phyloP scores from a whole-genome alignment of 2,329 filamentous ascomycete species.

The Penicillium sp. region DNA sequence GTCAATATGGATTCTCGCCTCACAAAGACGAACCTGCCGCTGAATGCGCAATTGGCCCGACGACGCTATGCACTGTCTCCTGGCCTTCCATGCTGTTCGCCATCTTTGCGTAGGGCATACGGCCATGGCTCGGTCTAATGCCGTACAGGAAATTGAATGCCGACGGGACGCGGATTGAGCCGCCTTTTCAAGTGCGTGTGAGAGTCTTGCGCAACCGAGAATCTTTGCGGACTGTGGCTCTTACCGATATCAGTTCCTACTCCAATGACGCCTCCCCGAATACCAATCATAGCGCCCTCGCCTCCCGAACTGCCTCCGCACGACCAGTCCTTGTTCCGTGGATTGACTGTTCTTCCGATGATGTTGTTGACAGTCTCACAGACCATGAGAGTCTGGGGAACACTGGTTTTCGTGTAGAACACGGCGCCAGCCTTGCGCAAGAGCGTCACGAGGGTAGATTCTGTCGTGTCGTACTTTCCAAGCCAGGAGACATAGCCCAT shows the following conservation, averaged over 20 bases:
- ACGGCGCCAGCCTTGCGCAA: constrained; percentile 52
- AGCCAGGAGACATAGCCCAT: constrained; percentile 22
- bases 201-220: no score
- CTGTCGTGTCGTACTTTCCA: constrained; percentile 16
- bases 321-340: constrained; percentile 61
- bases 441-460: constrained; percentile 29
- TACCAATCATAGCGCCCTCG: constrained; percentile 60
- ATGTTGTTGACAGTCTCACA: constrained; percentile 65
- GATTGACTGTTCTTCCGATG: constrained; percentile 62
- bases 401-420: constrained; percentile 58
- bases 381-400: constrained; percentile 66
- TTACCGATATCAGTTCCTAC: constrained; percentile 61
- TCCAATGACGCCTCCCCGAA: constrained; percentile 57
- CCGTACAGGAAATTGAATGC: constrained; percentile 44
- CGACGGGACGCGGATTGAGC: constrained; percentile 44
- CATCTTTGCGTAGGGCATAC: constrained; percentile 35
- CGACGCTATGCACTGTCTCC: constrained; percentile 34
- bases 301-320: constrained; percentile 66
- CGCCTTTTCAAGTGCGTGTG: constrained; percentile 32
- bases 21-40: no score
- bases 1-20: no score
- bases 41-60: constrained; percentile 35
- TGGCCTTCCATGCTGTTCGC: constrained; percentile 39
- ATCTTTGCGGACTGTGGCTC: no score
- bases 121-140: constrained; percentile 38